Conservation (phyloP, 441 rosid genomes). For the Croton setiger region DNA sequence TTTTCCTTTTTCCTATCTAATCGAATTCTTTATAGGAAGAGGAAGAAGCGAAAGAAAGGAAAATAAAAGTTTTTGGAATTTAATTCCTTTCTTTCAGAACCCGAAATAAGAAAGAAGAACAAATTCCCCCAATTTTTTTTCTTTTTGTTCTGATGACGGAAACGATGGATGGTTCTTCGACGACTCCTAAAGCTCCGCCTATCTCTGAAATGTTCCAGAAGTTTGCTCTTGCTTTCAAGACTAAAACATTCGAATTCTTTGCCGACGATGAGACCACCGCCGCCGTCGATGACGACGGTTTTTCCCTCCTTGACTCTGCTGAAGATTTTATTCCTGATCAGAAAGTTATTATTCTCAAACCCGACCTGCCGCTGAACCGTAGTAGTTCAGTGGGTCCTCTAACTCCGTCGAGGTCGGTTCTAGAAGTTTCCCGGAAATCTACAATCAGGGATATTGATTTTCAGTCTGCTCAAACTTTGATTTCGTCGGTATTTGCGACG, state of each 20-base stretch:
- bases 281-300: conserved; percentile 42
- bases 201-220: conserved; percentile 90
- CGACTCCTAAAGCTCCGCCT: conserved; percentile 54
- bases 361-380: conserved; percentile 38
- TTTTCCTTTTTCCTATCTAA: conserved; percentile 6
- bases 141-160: conserved; percentile 45
- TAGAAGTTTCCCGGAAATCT: too few species aligned
- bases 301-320: conserved; percentile 72
- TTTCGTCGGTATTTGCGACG: conserved; percentile 68
- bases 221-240: conserved; percentile 80
- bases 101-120: background rate
- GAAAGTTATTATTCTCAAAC: conserved; percentile 86
- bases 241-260: conserved; percentile 88
- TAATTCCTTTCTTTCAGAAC: background rate
- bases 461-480: too few species aligned
- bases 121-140: background rate
- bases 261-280: conserved; percentile 49
- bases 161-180: conserved; percentile 34
- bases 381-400: conserved; percentile 7
- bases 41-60: conserved; percentile 1
- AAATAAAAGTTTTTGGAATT: conserved; percentile 8
- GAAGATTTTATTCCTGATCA: conserved; percentile 92
- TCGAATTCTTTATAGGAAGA: background rate
- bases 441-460: too few species aligned
- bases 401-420: conserved; percentile 8